phyloP scores from a whole-genome alignment of 768 basidiomycete species.

The Phaffia australis region DNA sequence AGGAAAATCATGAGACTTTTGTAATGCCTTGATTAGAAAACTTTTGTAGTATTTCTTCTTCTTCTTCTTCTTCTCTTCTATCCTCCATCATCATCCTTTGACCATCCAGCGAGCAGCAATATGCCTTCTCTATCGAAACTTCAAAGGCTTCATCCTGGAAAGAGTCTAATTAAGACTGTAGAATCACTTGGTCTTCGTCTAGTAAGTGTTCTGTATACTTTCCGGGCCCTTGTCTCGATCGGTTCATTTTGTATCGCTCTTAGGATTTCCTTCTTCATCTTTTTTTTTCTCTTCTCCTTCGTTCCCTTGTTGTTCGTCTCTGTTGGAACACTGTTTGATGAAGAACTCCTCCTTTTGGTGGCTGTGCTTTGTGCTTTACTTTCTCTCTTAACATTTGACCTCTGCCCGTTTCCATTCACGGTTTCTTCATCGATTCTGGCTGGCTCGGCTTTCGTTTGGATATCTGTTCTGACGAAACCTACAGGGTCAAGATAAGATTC shows the following conservation, averaged over 20 bases:
- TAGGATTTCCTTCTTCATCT: neutral
- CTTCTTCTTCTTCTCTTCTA: no score
- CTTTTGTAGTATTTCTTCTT: no score
- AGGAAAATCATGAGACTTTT: no score
- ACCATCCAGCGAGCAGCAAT: no score
- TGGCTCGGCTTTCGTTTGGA: neutral
- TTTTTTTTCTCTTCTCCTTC: neutral
- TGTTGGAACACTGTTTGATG: neutral
- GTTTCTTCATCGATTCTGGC: neutral
- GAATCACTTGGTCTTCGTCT: constrained; percentile 19
- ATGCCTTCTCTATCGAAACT: neutral
- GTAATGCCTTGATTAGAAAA: no score
- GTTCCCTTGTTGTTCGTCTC: neutral
- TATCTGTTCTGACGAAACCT: neutral
- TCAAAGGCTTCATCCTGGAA: constrained; percentile 4
- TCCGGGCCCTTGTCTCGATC: neutral
- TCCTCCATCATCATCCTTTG: no score
- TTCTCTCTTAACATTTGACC: neutral
- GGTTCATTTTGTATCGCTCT: no score
- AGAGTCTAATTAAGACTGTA: neutral
- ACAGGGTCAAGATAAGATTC: neutral
- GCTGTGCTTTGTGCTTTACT: no score
- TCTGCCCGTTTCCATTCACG: neutral
- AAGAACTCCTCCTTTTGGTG: no score
- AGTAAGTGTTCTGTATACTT: neutral